Evolutionary conservation across 176 grass and related monocot genomes (phyloP).

Genomic region (Rhynchospora breviuscula): DNA sequence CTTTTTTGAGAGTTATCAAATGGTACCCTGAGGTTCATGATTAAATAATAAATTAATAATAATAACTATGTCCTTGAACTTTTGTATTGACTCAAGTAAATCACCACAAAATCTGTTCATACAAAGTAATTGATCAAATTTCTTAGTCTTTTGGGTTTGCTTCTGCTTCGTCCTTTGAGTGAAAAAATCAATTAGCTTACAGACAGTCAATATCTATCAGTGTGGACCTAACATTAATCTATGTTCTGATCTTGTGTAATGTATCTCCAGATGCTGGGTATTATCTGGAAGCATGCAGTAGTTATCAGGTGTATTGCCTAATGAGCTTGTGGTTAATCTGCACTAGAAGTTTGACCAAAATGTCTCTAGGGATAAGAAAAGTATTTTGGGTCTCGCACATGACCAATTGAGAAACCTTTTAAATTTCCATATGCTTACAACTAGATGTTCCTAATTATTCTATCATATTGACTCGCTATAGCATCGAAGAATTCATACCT

Average conservation of each 20-base stretch:
- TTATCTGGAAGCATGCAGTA: neutral
- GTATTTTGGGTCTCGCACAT: neutral
- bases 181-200: neutral
- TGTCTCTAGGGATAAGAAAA: neutral
- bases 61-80: neutral
- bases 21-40: neutral
- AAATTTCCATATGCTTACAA: slow-evolving; percentile 24
- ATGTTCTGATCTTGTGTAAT: neutral
- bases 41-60: too few relatives aligned
- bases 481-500: slow-evolving; percentile 99
- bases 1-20: neutral
- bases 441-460: neutral
- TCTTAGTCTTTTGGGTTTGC: neutral
- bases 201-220: neutral
- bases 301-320: neutral
- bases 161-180: neutral
- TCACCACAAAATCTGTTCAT: neutral
- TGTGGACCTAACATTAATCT: neutral
- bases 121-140: neutral
- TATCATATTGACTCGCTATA: slow-evolving; percentile 38
- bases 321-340: slow-evolving; percentile 22
- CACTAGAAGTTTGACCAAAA: slow-evolving; percentile 28
- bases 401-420: neutral
- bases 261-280: neutral
- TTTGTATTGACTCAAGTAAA: neutral